Evolutionary conservation across 2,329 filamentous ascomycete genomes (phyloP).

Genomic region (Trichoderma atrobrunneum): DNA sequence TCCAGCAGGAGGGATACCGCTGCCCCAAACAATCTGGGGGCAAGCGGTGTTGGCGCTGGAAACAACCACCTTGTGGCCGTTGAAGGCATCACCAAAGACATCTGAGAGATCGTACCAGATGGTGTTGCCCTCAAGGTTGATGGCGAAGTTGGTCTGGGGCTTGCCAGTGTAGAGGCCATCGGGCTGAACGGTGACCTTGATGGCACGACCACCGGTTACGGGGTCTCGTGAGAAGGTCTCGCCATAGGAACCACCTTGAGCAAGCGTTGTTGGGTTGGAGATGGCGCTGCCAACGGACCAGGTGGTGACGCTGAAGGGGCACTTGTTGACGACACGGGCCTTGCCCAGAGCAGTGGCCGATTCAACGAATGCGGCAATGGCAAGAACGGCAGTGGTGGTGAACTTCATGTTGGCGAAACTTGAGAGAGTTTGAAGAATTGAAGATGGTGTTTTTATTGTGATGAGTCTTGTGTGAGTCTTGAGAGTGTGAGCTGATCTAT

Average conservation of each 20-base stretch:
- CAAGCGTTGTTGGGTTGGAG: constrained; percentile 28
- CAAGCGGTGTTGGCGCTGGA: constrained; percentile 32
- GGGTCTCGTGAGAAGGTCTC: constrained; percentile 37
- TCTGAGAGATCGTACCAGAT: constrained; percentile 42
- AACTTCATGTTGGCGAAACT: constrained; percentile 21
- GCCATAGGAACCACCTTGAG: constrained; percentile 29
- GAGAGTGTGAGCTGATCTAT: background rate
- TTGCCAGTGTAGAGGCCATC: constrained; percentile 40
- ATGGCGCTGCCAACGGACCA: constrained; percentile 39
- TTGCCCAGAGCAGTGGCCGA: constrained; percentile 31
- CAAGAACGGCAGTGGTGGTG: constrained; percentile 18
- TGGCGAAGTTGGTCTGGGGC: constrained; percentile 41
- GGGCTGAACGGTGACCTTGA: constrained; percentile 37
- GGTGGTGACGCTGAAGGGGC: constrained; percentile 34
- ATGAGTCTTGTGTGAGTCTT: background rate
- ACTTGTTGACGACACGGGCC: constrained; percentile 39
- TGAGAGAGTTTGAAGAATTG: background rate
- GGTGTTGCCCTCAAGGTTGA: constrained; percentile 34
- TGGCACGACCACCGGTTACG: constrained; percentile 37
- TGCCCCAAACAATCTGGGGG: constrained; percentile 36
- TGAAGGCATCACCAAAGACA: constrained; percentile 41
- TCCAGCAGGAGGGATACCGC: constrained; percentile 35
- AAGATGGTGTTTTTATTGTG: background rate
- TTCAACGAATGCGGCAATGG: constrained; percentile 12
- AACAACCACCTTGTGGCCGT: constrained; percentile 33